These are phyloP conservation scores for Pestalotiopsis sp. DNA, from an alignment of 2,329 filamentous ascomycete genomes.

Conservation along the genomic window DNA sequence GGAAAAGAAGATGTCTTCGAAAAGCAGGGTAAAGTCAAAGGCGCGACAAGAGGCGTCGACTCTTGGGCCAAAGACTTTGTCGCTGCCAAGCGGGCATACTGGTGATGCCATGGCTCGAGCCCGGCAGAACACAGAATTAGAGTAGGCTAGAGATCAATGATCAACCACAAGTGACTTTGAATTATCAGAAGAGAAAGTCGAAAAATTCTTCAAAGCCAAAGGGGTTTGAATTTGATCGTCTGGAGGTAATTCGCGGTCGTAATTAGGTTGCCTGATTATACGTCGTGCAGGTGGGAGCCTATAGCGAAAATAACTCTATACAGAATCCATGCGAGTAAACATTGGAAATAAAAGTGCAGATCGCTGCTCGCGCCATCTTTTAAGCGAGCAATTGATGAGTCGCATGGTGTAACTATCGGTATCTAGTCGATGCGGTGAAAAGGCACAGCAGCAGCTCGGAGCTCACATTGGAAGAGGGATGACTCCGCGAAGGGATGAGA, in stretches of 20 bases:
- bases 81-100: conserved; percentile 8
- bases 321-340: neutral
- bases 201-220: no score
- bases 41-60: conserved; percentile 25
- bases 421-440: neutral
- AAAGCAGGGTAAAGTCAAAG: conserved; percentile 32
- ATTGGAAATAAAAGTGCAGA: neutral
- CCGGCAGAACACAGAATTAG: neutral
- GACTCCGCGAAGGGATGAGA: neutral
- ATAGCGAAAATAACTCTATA: neutral
- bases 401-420: neutral
- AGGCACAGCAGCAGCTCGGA: neutral
- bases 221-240: no score
- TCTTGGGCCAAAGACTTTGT: conserved; percentile 25
- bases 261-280: neutral
- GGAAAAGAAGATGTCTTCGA: conserved; percentile 30
- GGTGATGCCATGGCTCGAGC: neutral
- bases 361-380: neutral
- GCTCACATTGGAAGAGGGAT: neutral
- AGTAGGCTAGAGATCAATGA: neutral
- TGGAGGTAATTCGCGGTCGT: neutral
- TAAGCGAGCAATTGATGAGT: neutral
- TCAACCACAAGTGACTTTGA: neutral
- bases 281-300: neutral
- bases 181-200: no score